Conservation (phyloP, 257 asterid genomes). For the Salvia splendens region DNA sequence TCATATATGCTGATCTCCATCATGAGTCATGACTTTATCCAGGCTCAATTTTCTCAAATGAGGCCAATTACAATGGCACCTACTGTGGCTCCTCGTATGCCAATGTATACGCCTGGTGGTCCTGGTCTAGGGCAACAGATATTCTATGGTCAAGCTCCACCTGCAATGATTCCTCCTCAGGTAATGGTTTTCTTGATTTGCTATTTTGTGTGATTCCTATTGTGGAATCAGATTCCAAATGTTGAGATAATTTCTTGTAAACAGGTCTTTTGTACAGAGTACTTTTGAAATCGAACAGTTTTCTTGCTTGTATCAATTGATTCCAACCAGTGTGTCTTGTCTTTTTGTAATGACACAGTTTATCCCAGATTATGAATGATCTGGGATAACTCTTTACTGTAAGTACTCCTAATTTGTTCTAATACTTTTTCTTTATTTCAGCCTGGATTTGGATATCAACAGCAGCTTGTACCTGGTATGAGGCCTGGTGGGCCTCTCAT, state of each 20-base stretch:
- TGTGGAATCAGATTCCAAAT: constrained; percentile 1
- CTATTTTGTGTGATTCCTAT: constrained; percentile 9
- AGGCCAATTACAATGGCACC: constrained; percentile 77
- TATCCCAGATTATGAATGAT: background rate
- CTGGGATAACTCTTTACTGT: background rate
- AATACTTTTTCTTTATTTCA: constrained; percentile 30
- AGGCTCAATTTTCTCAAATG: constrained; percentile 93
- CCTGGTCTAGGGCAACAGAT: constrained; percentile 91
- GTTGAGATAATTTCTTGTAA: background rate
- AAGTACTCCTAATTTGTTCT: background rate
- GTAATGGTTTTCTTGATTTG: constrained; percentile 41
- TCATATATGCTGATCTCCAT: constrained; percentile 4
- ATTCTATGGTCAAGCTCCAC: constrained; percentile 88
- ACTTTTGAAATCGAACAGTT: background rate
- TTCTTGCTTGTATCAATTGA: background rate
- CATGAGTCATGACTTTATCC: constrained; percentile 26
- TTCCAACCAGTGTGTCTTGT: no score
- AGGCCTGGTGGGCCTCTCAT: constrained; percentile 87
- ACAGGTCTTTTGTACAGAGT: background rate
- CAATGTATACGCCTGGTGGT: constrained; percentile 74
- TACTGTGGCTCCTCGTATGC: constrained; percentile 73
- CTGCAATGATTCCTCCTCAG: constrained; percentile 74
- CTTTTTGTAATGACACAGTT: no score
- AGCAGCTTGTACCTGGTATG: constrained; percentile 97
- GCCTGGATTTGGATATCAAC: constrained; percentile 99